These are phyloP conservation scores for Leccinum pellstonianum DNA, from an alignment of 768 basidiomycete species.

Conservation along the genomic window DNA sequence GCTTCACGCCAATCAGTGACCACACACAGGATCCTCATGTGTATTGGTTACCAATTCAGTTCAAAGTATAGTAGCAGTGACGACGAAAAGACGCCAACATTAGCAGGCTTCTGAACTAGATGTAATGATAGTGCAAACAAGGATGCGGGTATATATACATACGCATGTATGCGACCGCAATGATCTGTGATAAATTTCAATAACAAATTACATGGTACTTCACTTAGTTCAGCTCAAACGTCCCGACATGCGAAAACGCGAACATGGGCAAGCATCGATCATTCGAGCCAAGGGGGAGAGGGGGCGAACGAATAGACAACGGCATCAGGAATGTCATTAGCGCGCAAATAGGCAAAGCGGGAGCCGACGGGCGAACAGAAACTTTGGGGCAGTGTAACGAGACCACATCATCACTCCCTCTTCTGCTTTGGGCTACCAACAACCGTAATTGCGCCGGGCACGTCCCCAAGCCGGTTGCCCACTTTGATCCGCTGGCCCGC, in stretches of 20 bases:
- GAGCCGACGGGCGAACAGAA: background rate
- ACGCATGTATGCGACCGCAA: constrained; percentile 1
- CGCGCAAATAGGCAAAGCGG: background rate
- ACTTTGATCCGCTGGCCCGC: constrained; percentile 86
- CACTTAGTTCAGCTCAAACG: background rate
- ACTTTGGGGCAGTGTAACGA: background rate
- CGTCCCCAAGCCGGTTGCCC: constrained; percentile 77
- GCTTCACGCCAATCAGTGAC: too few relatives aligned
- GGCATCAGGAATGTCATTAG: background rate
- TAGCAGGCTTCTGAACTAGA: background rate
- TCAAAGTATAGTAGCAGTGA: too few relatives aligned
- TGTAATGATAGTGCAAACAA: background rate
- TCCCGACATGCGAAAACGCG: background rate
- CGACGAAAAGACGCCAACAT: too few relatives aligned
- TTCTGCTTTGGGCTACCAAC: constrained; percentile 35
- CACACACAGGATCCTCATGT: too few relatives aligned
- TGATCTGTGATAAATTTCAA: constrained; percentile 11
- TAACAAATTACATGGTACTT: constrained; percentile 1
- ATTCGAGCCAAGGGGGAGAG: background rate
- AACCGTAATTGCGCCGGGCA: constrained; percentile 15
- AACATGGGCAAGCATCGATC: background rate
- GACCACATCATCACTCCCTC: constrained; percentile 21
- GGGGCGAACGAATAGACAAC: background rate
- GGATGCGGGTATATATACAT: constrained; percentile 18
- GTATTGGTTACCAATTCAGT: too few relatives aligned